Evolutionary conservation across 2,329 filamentous ascomycete species (phyloP), one percentile per base, ranked within the genome.

Genomic region (Trichoderma gracile): DNA sequence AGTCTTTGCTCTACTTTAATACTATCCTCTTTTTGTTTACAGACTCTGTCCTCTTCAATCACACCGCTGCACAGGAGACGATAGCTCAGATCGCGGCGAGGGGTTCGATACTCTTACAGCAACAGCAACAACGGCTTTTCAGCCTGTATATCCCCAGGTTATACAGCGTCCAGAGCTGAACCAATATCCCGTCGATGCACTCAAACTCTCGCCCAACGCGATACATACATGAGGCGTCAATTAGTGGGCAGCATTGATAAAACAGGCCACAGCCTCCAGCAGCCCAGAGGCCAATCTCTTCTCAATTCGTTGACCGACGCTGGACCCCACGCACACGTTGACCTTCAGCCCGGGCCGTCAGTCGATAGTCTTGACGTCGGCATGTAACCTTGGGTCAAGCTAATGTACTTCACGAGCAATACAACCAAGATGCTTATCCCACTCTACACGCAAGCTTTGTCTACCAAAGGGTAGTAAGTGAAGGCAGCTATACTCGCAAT

Each of bases 291-390:
- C 40, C 17, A 45, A 45, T 17, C n/a, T 57, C 42, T 30, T 47
- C 42, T 57, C 54, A 46, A 57, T 57, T n/a, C 42, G 54, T 57
- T 57, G 42, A 57, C 54, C 54, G 54, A 57, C 7, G 42, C 25
- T 33, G 3, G 43, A 25, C 12, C 4, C 42, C 54, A 45, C 42
- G 42, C 42, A 57, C n/a, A 33, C 42, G 3, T 46, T n/a, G 33
- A 17, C 19, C 40, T 3, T 56, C 21, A 59, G 43, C 45, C 23
- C 30, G 19, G 45, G 17, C 38, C 9, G 12, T 27, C 40, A 46
- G 33, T 57, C 54, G 25, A 52, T 52, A 38, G 49, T 52, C 23
- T 27, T 43, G 30, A 30, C 3, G 30, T 30, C 30, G 7, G 9
- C 1, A 1, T 30, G 30, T 50, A 49, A 50, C 45, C 56, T 59